Evolutionary conservation across 176 grass and related monocot genomes (phyloP), one percentile per base, ranked within the genome.

Genomic region (Aechmea fasciata): DNA sequence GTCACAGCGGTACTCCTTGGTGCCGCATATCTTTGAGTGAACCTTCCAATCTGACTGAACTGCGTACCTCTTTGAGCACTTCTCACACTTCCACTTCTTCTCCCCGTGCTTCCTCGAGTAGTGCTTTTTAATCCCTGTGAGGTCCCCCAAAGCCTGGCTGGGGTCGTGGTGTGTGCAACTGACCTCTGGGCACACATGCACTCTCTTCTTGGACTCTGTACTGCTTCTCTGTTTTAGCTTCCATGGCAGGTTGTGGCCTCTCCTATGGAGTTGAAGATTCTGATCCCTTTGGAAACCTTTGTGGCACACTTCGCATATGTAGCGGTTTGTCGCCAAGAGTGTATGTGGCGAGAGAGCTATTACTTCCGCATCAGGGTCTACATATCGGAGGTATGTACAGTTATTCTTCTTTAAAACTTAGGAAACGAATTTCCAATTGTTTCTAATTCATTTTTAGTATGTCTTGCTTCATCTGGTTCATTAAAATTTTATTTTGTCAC

Each of bases 61-160:
- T 20, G 86, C 86, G 52, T 88, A 88, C 71, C 84, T 88, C 75
- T 88, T 88, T 64, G 86, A 88, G 62, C 86, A 88, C 8, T 79
- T 78, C 12, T 88, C 78, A 12, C 86, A 88, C 75, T 88, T 88
- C 86, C 86, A 88, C 47, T 88, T 88, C 82, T 88, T 88, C 82
- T 88, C 86, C 6, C 86, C 86, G 57, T 88, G 86, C 55, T 88
- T 88, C 50, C 86, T 81, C 22, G 78, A 84, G 75, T 69, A 88
- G 71, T 88, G 86, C 1, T 88, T 88, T 65, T 88, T 88, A 66
- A 88, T 84, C 67, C 86, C 82, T 3, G 86, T 88, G 62, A 84
- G 75, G 71, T 88, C 86, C 0, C 86, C 86, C 13, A 88, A 57
- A 72, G 86, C 82, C 23, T 75, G 67, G 23, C 29, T 84, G 1